These are phyloP conservation scores for Trametes maxima DNA, from an alignment of 768 basidiomycete species.

Conservation along the genomic window DNA sequence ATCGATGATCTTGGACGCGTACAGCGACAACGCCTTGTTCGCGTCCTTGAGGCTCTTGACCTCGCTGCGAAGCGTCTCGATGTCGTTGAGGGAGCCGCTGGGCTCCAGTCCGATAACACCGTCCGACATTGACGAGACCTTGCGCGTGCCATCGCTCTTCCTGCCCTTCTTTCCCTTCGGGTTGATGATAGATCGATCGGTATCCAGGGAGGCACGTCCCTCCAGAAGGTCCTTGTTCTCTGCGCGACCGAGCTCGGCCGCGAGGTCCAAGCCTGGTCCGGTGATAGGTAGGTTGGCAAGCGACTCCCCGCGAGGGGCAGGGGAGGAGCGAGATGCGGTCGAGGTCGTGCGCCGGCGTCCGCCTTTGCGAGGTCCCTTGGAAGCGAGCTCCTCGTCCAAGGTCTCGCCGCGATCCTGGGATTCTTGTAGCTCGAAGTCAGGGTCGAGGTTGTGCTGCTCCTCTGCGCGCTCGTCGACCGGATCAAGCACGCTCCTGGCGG, in stretches of 20 bases:
- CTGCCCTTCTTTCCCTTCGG: slow-evolving; percentile 44
- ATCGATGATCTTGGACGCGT: slow-evolving; percentile 98
- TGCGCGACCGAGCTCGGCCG: slow-evolving; percentile 88
- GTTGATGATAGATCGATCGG: slow-evolving; percentile 47
- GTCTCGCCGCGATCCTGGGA: not conserved
- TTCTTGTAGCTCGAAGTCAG: slow-evolving; percentile 40
- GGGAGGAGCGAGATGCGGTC: slow-evolving; percentile 45
- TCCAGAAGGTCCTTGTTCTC: slow-evolving; percentile 84
- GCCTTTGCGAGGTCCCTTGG: slow-evolving; percentile 14
- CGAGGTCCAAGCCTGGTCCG: slow-evolving; percentile 86
- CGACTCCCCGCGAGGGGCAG: slow-evolving; percentile 68
- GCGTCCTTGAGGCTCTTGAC: slow-evolving; percentile 93
- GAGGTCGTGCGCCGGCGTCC: slow-evolving; percentile 25
- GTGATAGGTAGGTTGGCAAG: slow-evolving; percentile 85
- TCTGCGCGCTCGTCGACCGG: slow-evolving; percentile 53
- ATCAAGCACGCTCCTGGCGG: slow-evolving; percentile 59
- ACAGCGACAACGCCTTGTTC: slow-evolving; percentile 92
- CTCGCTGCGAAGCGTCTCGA: slow-evolving; percentile 79
- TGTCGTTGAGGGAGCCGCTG: slow-evolving; percentile 51
- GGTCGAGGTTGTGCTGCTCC: slow-evolving; percentile 44
- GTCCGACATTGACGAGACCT: slow-evolving; percentile 36
- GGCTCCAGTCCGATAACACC: slow-evolving; percentile 48
- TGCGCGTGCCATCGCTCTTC: slow-evolving; percentile 35
- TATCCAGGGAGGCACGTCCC: slow-evolving; percentile 53
- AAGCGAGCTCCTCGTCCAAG: slow-evolving; percentile 11